Percentiles rank a stretch among this genome's conserved stretches.
Evolutionary conservation across 306 rosid genomes (phyloP).

Genomic region (Fagus sylvatica): DNA sequence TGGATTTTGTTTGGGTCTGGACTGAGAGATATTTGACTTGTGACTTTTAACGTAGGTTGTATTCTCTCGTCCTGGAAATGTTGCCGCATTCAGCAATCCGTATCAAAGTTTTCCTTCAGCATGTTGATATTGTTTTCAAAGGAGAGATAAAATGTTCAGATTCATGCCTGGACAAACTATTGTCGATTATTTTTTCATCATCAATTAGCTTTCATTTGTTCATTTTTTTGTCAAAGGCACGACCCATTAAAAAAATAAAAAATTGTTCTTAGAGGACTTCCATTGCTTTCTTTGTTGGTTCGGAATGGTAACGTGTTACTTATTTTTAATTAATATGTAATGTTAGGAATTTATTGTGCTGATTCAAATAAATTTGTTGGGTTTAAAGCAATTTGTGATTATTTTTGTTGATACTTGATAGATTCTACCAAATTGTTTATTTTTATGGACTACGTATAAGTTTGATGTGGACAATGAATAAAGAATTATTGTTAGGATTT

Average conservation of each 20-base stretch:
- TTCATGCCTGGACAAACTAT: not conserved
- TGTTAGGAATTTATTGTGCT: too few species aligned
- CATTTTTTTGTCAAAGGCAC: not conserved
- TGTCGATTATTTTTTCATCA: not conserved
- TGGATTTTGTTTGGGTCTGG: not conserved
- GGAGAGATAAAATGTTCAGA: not conserved
- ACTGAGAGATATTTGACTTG: not conserved
- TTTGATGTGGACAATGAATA: too few species aligned
- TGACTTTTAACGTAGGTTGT: constrained; percentile 34
- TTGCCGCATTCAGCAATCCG: constrained; percentile 37
- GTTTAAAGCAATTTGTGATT: too few species aligned
- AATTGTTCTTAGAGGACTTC: not conserved
- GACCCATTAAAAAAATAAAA: not conserved
- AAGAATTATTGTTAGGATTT: too few species aligned
- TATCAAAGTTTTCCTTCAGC: constrained; percentile 36
- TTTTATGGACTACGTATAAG: too few species aligned
- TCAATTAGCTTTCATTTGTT: not conserved
- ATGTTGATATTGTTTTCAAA: not conserved
- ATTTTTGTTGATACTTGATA: too few species aligned
- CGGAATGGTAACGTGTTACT: not conserved
- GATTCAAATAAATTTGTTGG: too few species aligned
- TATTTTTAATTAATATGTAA: too few species aligned
- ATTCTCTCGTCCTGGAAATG: constrained; percentile 53
- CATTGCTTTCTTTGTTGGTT: not conserved
- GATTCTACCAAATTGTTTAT: too few species aligned